Base-by-base conservation (phyloP, 768 basidiomycete genomes). In the Boletus sp. region DNA sequence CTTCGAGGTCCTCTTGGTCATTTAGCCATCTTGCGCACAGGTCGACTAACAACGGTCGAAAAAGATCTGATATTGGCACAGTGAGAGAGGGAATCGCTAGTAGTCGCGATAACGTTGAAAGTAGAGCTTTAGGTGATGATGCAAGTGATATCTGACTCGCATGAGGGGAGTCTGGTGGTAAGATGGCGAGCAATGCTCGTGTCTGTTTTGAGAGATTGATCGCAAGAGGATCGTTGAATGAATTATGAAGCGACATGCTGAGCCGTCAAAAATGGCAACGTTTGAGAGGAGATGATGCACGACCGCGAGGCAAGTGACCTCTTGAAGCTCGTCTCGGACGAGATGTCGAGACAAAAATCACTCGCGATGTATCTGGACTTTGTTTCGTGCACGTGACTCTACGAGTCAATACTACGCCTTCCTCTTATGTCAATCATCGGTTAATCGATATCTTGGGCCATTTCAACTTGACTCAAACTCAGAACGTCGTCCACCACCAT, bases 21-120 rank as follows among this genome's bases (percentile, higher is more conserved):
- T 86, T 75, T 41, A 95, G 67, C 93, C 92, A 97, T 64, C 90
- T 74, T 4, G 89, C 89, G 64, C 86, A 87, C 28, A 98, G 73
- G 70, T 96, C 90, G 29, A 89, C 64, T 39, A 93, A 70, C 51
- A 98, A 72, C 4, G 95, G 94, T 58, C 89, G 76, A 73, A 90
- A 98, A 11, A 80, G 60, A 7, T 74, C 76, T 18, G 89, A 83
- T 57, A 98, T 77, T 12, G 75, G 64, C 32, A 80, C 64, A 0
- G 92, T 92, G 42, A 87, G 78, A 11, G 83, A 78, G 9, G 90
- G 86, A 17, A 77, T 67, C 0, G 82, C 75, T 14, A 94, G 77
- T 8, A 90, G 72, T 32, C 74, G 67, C 6, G 92, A 89, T 37
- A 94, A 73, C 0, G 73, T 76, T 33, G 71, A 66, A 6, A 92